Evolutionary conservation across 2,329 filamentous ascomycete species (phyloP).

Genomic region (Fusarium solani-melongenae): DNA sequence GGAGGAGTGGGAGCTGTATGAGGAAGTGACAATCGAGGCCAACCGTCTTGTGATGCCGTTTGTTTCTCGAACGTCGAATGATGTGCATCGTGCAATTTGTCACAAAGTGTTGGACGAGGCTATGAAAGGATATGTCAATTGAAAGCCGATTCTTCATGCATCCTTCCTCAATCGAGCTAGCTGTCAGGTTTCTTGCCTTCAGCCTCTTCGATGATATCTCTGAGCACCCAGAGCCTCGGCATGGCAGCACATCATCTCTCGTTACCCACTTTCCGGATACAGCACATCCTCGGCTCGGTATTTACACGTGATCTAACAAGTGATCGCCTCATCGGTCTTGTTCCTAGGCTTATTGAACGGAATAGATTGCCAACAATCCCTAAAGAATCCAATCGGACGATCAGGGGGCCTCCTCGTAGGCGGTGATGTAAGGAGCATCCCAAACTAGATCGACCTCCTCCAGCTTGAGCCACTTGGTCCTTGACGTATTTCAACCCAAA

Average conservation of each 20-base stretch:
- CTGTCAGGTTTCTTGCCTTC: too few relatives aligned
- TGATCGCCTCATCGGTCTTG: not conserved
- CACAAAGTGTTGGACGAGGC: conserved; percentile 22
- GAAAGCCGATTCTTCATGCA: not conserved
- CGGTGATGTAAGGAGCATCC: not conserved
- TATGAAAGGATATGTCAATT: conserved; percentile 9
- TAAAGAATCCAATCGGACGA: not conserved
- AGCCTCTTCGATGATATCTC: not conserved
- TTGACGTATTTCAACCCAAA: not conserved
- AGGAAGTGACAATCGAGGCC: conserved; percentile 20
- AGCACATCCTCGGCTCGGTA: not conserved
- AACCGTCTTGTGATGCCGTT: conserved; percentile 30
- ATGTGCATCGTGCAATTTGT: conserved; percentile 14
- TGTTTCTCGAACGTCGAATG: conserved; percentile 16
- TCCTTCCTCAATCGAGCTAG: too few relatives aligned
- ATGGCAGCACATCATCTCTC: not conserved
- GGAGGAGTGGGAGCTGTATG: conserved; percentile 30
- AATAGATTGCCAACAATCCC: not conserved
- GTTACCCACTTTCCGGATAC: not conserved
- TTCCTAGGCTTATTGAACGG: not conserved
- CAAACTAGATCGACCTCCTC: not conserved
- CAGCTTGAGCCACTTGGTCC: not conserved
- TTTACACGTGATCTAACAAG: not conserved
- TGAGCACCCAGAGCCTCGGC: not conserved
- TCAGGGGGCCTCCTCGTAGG: not conserved